Base-by-base conservation (phyloP, 2,329 filamentous ascomycete species). In the Phialemoniopsis sp. region DNA sequence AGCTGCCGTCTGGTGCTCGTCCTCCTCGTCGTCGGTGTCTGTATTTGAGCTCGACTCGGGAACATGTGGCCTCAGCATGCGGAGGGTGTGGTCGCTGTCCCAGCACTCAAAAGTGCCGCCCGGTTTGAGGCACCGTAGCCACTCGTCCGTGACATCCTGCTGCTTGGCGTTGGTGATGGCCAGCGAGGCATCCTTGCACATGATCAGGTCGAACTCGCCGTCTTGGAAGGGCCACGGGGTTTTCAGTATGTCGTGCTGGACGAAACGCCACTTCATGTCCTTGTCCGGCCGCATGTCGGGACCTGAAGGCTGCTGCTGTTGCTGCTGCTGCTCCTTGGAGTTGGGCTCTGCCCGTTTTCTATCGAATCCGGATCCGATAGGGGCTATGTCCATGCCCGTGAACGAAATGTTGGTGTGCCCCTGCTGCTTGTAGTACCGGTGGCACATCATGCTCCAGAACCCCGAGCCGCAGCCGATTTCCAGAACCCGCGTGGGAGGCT, bases 391-490 rank as follows among this genome's bases (percentile, higher is more conserved):
- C 31, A 95, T 63, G 2, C 89, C 90, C 0, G 85, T 87, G 56
- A 94, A 95, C 5, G 80, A 78, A 16, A 94, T 82, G 44, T 81
- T 73, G 5, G 72, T 65, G 54, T 85, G 75, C 13, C 88, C 88
- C 40, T 77, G 71, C 36, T 78, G 73, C 41, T 38, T 41, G 9
- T 76, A 72, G 56, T 90, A 88, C 29, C 87, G 80, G 59, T 95
- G 85, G 59, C 88, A 94, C 69, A 89, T 82, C 63, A 87, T 84
- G 51, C 87, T 90, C 90, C 90, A 96, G 57, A 94, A 87, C 17
- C 81, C 91, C 15, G 85, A 85, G 14, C 90, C 90, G 60, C 91
- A 97, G 21, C 83, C 89, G 28, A 96, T 65, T 56, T 97, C 91
- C 17, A 97, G 72, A 19, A 97, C 84, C 47, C 81, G 82, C 52